Base-by-base conservation (phyloP, 2,329 filamentous ascomycete genomes). In the Calonectria crousiana region DNA sequence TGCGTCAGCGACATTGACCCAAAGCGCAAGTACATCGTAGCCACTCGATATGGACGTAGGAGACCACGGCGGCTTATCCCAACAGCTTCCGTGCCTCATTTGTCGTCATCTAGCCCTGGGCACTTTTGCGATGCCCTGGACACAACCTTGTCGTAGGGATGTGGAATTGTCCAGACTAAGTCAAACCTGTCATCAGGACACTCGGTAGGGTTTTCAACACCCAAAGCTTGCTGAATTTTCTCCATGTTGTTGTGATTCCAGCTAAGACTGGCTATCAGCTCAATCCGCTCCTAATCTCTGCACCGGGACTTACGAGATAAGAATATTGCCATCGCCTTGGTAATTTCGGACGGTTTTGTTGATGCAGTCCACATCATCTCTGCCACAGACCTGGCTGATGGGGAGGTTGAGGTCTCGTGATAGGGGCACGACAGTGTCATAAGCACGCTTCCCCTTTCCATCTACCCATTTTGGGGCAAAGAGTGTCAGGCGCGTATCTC, bases 231-330 rank as follows among this genome's bases (percentile, higher is more conserved):
- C 56, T 62, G 56, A 26, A 62, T 62, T 62, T 23, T 62, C 34
- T 62, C 56, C 56, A 62, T 62, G 23, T 62, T 62, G 56, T 41
- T n/a, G 34, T 62, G 56, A 16, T 62, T 62, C 56, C 56, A 62
- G 8, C 56, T 62, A 23, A 23, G 23, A 23, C 5, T 20, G 3
- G 8, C 14, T 38, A 16, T 62, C 9, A 62, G 23, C 56, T 20
- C 16, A 41, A 28, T 23, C 9, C 14, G 34, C 2, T 28, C 6
- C 8, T 13, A 13, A 11, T 20, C 34, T 41, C 34, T 20, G 8
- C 4, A 20, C 23, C 8, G 23, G 28, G 14, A 62, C 56, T 41
- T 62, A 62, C 56, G 56, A 62, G 26, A 62, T 62, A 11, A 62
- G 36, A 62, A 62, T 62, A 20, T 62, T 62, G 23, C 56, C 56